phyloP scores from a whole-genome alignment of 2,329 filamentous ascomycete genomes.

The Phaeosphaeriaceae sp. region DNA sequence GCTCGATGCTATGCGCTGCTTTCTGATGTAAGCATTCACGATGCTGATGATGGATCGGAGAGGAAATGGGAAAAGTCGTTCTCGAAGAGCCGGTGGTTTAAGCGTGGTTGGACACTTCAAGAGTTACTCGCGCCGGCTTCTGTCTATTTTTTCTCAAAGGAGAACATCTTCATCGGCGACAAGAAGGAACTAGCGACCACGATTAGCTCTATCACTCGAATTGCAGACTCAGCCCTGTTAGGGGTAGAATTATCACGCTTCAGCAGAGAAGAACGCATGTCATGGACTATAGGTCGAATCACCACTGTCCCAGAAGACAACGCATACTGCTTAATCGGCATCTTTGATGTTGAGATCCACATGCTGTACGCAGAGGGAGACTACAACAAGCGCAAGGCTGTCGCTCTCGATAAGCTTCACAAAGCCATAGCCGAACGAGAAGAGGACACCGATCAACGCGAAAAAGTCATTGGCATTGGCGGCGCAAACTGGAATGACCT shows the following conservation, averaged over 20 bases:
- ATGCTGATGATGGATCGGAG: not conserved
- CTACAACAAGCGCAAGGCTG: constrained; percentile 1
- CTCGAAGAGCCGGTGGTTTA: constrained; percentile 6
- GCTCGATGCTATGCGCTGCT: constrained; percentile 5
- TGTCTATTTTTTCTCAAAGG: constrained; percentile 15
- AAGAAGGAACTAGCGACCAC: constrained; percentile 1
- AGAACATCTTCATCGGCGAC: constrained; percentile 1
- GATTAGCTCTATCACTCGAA: constrained; percentile 5
- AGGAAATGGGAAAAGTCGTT: not conserved
- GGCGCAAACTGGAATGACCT: constrained; percentile 1
- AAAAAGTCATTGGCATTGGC: not conserved
- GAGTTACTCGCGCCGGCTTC: constrained; percentile 3
- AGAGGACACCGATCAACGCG: not conserved
- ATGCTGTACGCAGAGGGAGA: constrained; percentile 5
- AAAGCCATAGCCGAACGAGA: not conserved
- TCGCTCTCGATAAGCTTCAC: not conserved
- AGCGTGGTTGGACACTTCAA: constrained; percentile 5
- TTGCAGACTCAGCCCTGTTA: constrained; percentile 2
- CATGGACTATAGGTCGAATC: constrained; percentile 13
- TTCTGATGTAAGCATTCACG: not conserved
- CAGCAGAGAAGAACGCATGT: constrained; percentile 13
- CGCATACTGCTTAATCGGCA: constrained; percentile 13
- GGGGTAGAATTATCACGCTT: constrained; percentile 7
- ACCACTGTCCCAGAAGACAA: constrained; percentile 14
- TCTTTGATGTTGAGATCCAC: constrained; percentile 14